phyloP scores from a whole-genome alignment of 2,329 filamentous ascomycete genomes.

The Pestalotiopsis fici region DNA sequence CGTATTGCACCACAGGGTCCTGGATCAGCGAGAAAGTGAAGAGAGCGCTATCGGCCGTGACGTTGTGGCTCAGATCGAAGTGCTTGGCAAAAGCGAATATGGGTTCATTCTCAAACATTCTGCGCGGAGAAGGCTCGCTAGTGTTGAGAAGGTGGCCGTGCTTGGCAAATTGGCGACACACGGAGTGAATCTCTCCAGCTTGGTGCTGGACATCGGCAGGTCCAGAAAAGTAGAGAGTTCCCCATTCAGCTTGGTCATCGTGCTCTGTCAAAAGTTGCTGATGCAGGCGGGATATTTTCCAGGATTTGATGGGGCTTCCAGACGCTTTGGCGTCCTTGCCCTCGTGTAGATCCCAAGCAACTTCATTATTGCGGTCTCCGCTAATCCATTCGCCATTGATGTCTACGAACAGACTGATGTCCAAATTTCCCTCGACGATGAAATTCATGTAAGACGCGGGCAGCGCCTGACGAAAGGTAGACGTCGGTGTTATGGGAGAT shows the following conservation, averaged over 20 bases:
- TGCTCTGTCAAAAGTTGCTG: constrained; percentile 76
- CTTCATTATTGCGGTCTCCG: constrained; percentile 67
- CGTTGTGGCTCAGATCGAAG: constrained; percentile 49
- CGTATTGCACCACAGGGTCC: constrained; percentile 78
- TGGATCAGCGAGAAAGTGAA: constrained; percentile 81
- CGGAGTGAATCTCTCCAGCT: constrained; percentile 64
- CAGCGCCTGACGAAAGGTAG: constrained; percentile 76
- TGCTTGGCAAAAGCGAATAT: constrained; percentile 78
- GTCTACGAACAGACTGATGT: constrained; percentile 67
- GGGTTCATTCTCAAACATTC: constrained; percentile 76
- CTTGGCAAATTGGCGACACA: constrained; percentile 71
- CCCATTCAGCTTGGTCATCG: constrained; percentile 80
- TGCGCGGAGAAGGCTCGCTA: constrained; percentile 66
- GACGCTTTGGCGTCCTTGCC: constrained; percentile 31
- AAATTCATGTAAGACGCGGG: constrained; percentile 81
- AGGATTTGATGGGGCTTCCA: constrained; percentile 58
- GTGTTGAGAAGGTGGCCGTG: constrained; percentile 67
- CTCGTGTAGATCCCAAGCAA: constrained; percentile 68
- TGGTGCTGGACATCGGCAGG: constrained; percentile 70
- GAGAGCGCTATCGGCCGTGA: constrained; percentile 53
- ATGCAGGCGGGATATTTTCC: constrained; percentile 59
- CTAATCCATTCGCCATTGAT: constrained; percentile 81
- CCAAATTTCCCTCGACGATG: constrained; percentile 65
- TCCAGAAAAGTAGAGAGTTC: constrained; percentile 74
- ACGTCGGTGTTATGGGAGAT: constrained; percentile 79